Percentiles rank a stretch among this genome's conserved stretches.
phyloP scores from a whole-genome alignment of 108 stramenopile species.

The Pseudonitzschia pungens region DNA sequence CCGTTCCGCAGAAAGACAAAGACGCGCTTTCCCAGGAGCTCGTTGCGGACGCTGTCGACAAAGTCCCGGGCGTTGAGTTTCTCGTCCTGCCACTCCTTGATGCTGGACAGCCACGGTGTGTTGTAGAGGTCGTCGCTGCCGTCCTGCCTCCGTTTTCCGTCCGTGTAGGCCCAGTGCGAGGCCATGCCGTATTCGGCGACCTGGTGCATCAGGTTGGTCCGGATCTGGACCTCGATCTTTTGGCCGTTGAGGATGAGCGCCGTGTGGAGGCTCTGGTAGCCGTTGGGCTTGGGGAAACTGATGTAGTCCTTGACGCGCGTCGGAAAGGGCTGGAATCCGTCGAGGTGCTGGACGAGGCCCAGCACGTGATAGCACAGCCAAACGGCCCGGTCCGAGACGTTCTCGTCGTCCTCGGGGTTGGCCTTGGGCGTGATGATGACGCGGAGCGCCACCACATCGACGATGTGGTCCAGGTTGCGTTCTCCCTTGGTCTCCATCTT shows the following conservation, averaged over 20 bases:
- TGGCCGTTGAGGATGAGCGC: constrained; percentile 85
- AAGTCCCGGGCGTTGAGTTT: constrained; percentile 76
- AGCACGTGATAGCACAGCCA: constrained; percentile 95
- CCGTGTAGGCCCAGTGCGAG: constrained; percentile 89
- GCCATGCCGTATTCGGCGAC: constrained; percentile 96
- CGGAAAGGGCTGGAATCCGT: constrained; percentile 87
- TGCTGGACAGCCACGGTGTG: constrained; percentile 85
- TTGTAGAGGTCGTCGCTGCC: constrained; percentile 59
- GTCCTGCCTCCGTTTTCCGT: constrained; percentile 49
- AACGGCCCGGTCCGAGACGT: constrained; percentile 67
- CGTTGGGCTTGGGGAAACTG: constrained; percentile 92
- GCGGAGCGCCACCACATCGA: constrained; percentile 91
- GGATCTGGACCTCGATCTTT: constrained; percentile 94
- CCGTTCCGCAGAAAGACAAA: constrained; percentile 90
- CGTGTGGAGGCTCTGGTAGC: constrained; percentile 92
- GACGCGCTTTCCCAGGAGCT: constrained; percentile 87
- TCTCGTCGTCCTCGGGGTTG: constrained; percentile 42
- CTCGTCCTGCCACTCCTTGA: constrained; percentile 92
- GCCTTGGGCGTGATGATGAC: constrained; percentile 80
- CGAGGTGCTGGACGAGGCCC: constrained; percentile 86
- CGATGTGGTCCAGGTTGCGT: constrained; percentile 81
- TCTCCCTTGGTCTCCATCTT: constrained; percentile 91
- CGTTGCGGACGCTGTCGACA: constrained; percentile 82
- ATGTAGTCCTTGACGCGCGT: constrained; percentile 95
- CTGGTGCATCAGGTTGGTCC: constrained; percentile 90